Conservation (phyloP, 2,329 filamentous ascomycete genomes). For the Penicillium sclerotigenum region DNA sequence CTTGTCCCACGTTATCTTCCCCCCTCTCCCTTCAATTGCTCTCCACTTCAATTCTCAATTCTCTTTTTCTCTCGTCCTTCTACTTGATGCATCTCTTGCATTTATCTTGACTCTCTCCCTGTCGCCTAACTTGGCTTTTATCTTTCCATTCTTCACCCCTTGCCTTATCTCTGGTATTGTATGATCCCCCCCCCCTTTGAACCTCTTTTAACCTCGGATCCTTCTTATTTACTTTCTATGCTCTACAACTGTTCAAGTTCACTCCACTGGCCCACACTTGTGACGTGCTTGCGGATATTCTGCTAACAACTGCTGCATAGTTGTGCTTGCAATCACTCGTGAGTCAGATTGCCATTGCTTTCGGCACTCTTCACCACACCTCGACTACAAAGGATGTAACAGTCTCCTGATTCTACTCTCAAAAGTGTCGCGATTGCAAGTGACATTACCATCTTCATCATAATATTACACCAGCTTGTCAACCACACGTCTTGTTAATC, state of each 20-base stretch:
- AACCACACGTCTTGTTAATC: not conserved
- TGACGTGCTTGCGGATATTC: not conserved
- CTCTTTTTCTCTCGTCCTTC: conserved; percentile 6
- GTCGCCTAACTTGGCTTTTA: not conserved
- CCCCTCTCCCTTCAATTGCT: conserved; percentile 5
- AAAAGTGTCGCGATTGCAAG: not conserved
- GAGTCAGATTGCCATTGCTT: not conserved
- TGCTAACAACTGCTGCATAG: not conserved
- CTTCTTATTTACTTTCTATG: conserved; percentile 1
- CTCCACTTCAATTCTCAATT: conserved; percentile 3
- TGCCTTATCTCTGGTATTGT: conserved; percentile 15
- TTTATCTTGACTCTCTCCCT: not conserved
- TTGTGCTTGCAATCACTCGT: not conserved
- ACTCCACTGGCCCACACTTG: not conserved
- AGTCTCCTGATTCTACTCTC: not conserved
- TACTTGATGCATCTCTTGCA: not conserved
- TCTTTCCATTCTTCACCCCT: conserved; percentile 13
- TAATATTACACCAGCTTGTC: not conserved
- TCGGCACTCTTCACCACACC: not conserved
- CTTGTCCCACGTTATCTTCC: conserved; percentile 14
- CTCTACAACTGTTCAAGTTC: not conserved
- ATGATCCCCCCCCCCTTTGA: conserved; percentile 2
- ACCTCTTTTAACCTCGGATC: conserved; percentile 1
- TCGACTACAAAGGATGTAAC: conserved; percentile 22
- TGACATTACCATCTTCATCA: not conserved